Evolutionary conservation across 805 yeast species (phyloP), one percentile per base, ranked within the genome.

Genomic region (Candida pini): DNA sequence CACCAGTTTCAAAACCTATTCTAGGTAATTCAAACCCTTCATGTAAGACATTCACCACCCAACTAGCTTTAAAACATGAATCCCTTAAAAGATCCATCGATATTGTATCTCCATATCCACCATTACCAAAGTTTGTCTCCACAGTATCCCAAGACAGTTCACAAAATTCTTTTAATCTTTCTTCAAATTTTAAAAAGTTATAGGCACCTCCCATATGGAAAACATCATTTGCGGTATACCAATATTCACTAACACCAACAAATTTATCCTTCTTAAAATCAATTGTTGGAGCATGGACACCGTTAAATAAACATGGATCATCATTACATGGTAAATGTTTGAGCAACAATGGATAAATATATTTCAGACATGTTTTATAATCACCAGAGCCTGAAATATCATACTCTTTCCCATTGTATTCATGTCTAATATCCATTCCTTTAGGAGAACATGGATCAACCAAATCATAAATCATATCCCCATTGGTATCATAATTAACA

Each of bases 161-260:
- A 63, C 98, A 92, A 49, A 79, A 88, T 21, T 70, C 69, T 40
- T 73, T 71, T 4, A 88, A 83, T 34, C 74, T 71, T 23, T 66
- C 72, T 53, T 77, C 81, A 51, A 84, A 87, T 26, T 69, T 63
- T 24, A 72, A 68, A 53, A 78, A 90, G 51, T 85, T 85, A 56
- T 89, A 89, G 36, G 78, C 86, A 10, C 97, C 97, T 3, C 95
- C 90, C 63, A 87, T 71, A 26, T 81, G 76, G 56, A 89, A 89
- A 4, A 90, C 75, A 53, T 90, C 97, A 50, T 88, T 84, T 3
- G 96, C 89, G 1, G 97, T 87, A 55, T 92, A 90, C 97, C 97
- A 92, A 62, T 87, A 92, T 59, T 92, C 98, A 6, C 96, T 85
- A 16, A 90, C 81, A 0, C 98, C 98, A 19, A 92, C 82, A 59